phyloP scores from a whole-genome alignment of 768 basidiomycete species.

The Dentipellis fragilis region DNA sequence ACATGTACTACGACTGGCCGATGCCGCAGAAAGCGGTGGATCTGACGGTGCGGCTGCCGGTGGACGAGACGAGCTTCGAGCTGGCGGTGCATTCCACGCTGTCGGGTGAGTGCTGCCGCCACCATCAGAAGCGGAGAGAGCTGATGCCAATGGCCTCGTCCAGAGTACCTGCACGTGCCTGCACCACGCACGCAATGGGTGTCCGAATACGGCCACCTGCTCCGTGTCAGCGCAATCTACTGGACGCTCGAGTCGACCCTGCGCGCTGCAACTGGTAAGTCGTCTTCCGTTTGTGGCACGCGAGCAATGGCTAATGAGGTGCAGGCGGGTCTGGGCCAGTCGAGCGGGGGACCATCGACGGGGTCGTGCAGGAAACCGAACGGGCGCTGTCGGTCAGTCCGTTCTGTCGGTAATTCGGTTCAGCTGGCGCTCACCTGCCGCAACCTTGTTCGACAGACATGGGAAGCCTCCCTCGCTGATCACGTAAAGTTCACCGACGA shows the following conservation, averaged over 20 bases:
- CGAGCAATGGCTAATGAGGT: no score
- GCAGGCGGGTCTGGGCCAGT: neutral
- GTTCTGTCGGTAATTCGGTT: neutral
- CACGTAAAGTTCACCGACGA: constrained; percentile 64
- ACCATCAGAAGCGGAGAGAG: neutral
- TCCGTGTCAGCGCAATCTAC: constrained; percentile 59
- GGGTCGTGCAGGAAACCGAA: constrained; percentile 7
- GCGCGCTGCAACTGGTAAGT: constrained; percentile 33
- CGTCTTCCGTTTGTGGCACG: neutral
- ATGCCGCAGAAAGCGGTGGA: constrained; percentile 31
- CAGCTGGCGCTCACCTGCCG: neutral
- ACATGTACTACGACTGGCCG: constrained; percentile 28
- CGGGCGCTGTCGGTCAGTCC: constrained; percentile 9
- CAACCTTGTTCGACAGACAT: constrained; percentile 33
- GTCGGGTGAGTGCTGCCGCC: constrained; percentile 4
- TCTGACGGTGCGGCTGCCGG: constrained; percentile 57
- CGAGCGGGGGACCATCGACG: constrained; percentile 1
- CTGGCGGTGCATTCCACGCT: constrained; percentile 22
- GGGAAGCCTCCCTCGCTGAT: constrained; percentile 59
- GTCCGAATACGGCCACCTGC: constrained; percentile 70
- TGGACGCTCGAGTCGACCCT: constrained; percentile 48
- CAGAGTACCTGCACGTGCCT: constrained; percentile 62
- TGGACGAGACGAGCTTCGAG: constrained; percentile 76
- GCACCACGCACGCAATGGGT: constrained; percentile 50
- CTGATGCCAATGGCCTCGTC: neutral